Evolutionary conservation across 2,329 filamentous ascomycete genomes (phyloP).

Genomic region (Fusarium pininemorale): DNA sequence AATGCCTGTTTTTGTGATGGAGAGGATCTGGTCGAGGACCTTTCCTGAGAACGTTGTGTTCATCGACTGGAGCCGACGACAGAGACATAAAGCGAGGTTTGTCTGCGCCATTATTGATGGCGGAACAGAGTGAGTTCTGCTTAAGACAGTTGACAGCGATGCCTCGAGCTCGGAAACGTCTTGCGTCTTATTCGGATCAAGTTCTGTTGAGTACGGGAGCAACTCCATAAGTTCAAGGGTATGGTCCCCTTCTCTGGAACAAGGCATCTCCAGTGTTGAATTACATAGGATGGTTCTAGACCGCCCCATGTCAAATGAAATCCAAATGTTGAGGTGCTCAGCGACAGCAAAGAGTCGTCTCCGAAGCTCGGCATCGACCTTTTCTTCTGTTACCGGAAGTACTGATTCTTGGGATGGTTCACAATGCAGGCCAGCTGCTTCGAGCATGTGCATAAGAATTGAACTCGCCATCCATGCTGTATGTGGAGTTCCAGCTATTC

Average conservation of each 20-base stretch:
- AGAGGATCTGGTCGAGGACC: conserved; percentile 58
- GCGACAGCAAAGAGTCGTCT: conserved; percentile 60
- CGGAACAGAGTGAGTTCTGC: conserved; percentile 50
- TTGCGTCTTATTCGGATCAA: conserved; percentile 60
- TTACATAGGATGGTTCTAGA: conserved; percentile 60
- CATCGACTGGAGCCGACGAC: conserved; percentile 61
- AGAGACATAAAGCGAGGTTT: conserved; percentile 65
- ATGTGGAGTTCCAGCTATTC: conserved; percentile 63
- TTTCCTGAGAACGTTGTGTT: conserved; percentile 55
- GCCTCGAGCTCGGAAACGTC: conserved; percentile 54
- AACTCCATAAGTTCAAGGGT: conserved; percentile 61
- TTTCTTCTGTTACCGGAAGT: conserved; percentile 37
- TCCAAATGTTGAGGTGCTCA: conserved; percentile 67
- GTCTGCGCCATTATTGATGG: conserved; percentile 60
- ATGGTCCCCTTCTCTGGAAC: conserved; percentile 50
- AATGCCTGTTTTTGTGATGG: conserved; percentile 56
- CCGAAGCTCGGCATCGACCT: conserved; percentile 50
- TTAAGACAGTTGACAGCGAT: conserved; percentile 53
- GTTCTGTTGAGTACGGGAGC: conserved; percentile 61
- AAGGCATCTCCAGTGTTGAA: conserved; percentile 53
- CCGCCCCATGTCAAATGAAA: conserved; percentile 66
- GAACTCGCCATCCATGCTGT: conserved; percentile 66
- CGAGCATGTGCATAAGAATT: conserved; percentile 65
- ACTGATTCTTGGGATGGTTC: conserved; percentile 46
- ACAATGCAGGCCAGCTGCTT: conserved; percentile 60